Percentiles rank a stretch among this genome's conserved stretches.
These are phyloP conservation scores for Geranium rotundifolium DNA, from an alignment of 345 rosid genomes.

Conservation along the genomic window DNA sequence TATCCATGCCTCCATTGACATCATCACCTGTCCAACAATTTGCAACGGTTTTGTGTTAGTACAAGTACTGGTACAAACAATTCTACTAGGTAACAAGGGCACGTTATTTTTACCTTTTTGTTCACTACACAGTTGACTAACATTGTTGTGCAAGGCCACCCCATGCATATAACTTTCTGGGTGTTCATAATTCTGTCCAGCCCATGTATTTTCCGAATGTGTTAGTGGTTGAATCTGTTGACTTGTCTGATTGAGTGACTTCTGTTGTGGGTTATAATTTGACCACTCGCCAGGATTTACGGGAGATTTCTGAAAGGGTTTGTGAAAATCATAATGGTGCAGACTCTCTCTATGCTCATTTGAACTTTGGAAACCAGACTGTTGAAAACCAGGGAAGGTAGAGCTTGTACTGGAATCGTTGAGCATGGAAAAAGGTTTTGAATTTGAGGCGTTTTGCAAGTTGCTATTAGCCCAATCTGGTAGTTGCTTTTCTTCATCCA, in stretches of 20 bases:
- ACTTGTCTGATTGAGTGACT: slow-evolving; percentile 15
- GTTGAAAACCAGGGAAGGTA: slow-evolving; percentile 43
- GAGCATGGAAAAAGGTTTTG: slow-evolving; percentile 20
- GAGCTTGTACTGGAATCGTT: slow-evolving; percentile 20
- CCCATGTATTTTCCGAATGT: slow-evolving; percentile 24
- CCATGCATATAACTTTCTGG: slow-evolving; percentile 8
- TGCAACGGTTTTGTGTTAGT: neutral
- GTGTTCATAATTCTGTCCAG: slow-evolving; percentile 23
- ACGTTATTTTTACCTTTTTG: slow-evolving; percentile 5
- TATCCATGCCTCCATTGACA: neutral
- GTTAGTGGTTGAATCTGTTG: slow-evolving; percentile 24
- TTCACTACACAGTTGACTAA: neutral
- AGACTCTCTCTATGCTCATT: slow-evolving; percentile 25
- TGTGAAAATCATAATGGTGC: slow-evolving; percentile 22
- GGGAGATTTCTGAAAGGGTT: slow-evolving; percentile 25
- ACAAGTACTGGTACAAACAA: neutral
- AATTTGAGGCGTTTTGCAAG: slow-evolving; percentile 28
- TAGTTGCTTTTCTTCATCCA: slow-evolving; percentile 40
- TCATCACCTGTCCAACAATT: neutral
- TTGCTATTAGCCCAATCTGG: slow-evolving; percentile 33
- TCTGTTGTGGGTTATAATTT: slow-evolving; percentile 28
- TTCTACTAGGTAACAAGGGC: neutral
- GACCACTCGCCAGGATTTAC: slow-evolving; percentile 26
- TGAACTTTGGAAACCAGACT: slow-evolving; percentile 23
- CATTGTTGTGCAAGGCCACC: neutral